phyloP scores from a whole-genome alignment of 1,284 basidiomycete species.

The Tilletia setariae region DNA sequence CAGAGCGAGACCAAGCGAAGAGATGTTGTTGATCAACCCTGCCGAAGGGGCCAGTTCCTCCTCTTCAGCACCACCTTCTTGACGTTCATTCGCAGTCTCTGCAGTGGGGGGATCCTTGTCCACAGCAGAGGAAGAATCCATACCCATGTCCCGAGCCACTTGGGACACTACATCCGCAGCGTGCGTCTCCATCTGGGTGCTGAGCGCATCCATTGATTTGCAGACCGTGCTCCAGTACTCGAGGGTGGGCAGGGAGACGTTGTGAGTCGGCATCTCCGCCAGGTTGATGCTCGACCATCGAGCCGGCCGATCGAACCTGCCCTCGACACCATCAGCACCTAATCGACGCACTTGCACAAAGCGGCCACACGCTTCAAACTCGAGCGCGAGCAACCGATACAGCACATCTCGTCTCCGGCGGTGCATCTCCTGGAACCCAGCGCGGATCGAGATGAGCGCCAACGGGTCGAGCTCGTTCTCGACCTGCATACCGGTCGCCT shows the following conservation, averaged over 20 bases:
- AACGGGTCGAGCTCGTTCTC: constrained; percentile 27
- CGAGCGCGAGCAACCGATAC: constrained; percentile 39
- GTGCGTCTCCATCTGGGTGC: constrained; percentile 17
- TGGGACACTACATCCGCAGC: constrained; percentile 18
- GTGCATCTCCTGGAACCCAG: constrained; percentile 46
- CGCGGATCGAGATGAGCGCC: constrained; percentile 36
- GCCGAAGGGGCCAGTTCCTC: neutral
- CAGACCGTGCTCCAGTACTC: constrained; percentile 21
- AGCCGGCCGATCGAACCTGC: neutral
- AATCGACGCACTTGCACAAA: neutral
- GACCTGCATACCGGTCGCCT: neutral
- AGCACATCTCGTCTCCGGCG: constrained; percentile 29
- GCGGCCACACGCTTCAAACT: constrained; percentile 17
- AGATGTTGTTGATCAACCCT: neutral
- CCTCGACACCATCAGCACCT: neutral
- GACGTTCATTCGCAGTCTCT: neutral
- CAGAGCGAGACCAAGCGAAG: constrained; percentile 35
- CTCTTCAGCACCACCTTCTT: neutral
- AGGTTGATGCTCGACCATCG: neutral
- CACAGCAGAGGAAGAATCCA: neutral
- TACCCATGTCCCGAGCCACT: constrained; percentile 14
- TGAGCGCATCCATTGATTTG: constrained; percentile 14
- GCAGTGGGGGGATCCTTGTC: neutral
- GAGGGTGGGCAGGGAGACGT: constrained; percentile 1
- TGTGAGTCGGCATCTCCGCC: constrained; percentile 12